These are phyloP conservation scores for Articulospora tetracladia DNA, from an alignment of 495 filamentous ascomycete genomes.

Conservation along the genomic window DNA sequence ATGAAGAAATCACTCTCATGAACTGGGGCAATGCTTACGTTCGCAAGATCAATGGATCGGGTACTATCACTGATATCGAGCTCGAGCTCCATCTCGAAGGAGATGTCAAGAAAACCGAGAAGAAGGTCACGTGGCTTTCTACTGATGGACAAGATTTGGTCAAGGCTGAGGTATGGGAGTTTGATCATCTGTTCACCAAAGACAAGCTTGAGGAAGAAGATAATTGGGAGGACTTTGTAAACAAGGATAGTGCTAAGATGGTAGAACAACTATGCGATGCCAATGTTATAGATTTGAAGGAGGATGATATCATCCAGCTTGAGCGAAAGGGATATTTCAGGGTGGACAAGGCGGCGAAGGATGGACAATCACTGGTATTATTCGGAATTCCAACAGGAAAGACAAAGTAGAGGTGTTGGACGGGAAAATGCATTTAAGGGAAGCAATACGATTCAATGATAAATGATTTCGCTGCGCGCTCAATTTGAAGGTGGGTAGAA, in stretches of 20 bases:
- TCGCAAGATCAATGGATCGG: constrained; percentile 55
- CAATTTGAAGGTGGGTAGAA: no score
- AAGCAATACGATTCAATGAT: no score
- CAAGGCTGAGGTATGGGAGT: constrained; percentile 68
- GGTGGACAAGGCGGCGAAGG: constrained; percentile 44
- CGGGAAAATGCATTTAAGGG: no score
- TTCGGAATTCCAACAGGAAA: constrained; percentile 72
- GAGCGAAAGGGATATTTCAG: constrained; percentile 81
- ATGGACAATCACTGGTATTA: constrained; percentile 53
- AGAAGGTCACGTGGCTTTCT: constrained; percentile 82
- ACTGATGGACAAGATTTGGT: constrained; percentile 58
- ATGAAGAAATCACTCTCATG: constrained; percentile 85
- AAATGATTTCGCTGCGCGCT: no score
- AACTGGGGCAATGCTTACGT: constrained; percentile 83
- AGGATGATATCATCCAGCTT: constrained; percentile 76
- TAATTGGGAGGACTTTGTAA: constrained; percentile 67
- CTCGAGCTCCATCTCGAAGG: constrained; percentile 74
- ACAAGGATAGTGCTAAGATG: constrained; percentile 60
- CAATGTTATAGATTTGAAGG: constrained; percentile 65
- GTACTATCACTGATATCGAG: constrained; percentile 56
- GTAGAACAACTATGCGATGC: constrained; percentile 64
- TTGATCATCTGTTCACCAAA: constrained; percentile 78
- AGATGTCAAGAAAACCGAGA: constrained; percentile 80
- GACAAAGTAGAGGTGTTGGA: constrained; percentile 26
- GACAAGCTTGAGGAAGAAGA: constrained; percentile 74